Conservation (phyloP, 208 protist species). For the Leishmania arabica region DNA sequence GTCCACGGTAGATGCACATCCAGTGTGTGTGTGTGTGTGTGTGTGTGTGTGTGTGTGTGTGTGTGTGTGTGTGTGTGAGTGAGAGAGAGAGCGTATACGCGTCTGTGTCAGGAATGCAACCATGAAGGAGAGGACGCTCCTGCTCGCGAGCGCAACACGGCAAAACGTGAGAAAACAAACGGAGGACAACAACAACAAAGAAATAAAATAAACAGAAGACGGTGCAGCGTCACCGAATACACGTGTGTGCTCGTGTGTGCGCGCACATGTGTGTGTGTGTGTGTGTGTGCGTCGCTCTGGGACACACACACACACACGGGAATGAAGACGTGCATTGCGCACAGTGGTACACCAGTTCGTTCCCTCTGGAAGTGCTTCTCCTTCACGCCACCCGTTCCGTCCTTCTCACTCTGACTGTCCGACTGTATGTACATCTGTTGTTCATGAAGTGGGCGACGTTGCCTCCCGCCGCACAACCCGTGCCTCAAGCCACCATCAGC, state of each 20-base stretch:
- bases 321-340: background rate
- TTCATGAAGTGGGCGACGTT: too few relatives aligned
- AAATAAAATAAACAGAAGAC: background rate
- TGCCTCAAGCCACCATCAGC: background rate
- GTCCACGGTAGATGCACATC: too few relatives aligned
- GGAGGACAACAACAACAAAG: background rate
- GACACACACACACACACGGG: background rate
- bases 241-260: background rate
- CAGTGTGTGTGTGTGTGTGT: background rate
- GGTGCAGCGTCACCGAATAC: background rate
- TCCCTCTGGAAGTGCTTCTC: background rate
- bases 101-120: background rate
- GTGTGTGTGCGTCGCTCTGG: background rate
- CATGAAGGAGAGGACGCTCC: background rate
- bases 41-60: too few relatives aligned
- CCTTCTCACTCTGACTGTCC: background rate
- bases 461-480: too few relatives aligned
- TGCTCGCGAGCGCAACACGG: background rate
- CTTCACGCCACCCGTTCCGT: background rate
- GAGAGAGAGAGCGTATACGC: background rate
- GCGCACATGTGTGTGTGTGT: background rate
- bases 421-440: slow-evolving; percentile 1
- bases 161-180: background rate
- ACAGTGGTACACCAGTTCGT: background rate
- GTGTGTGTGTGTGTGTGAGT: too few relatives aligned